Evolutionary conservation across 1,284 basidiomycete genomes (phyloP).

Genomic region (Heliocybe sulcata): DNA sequence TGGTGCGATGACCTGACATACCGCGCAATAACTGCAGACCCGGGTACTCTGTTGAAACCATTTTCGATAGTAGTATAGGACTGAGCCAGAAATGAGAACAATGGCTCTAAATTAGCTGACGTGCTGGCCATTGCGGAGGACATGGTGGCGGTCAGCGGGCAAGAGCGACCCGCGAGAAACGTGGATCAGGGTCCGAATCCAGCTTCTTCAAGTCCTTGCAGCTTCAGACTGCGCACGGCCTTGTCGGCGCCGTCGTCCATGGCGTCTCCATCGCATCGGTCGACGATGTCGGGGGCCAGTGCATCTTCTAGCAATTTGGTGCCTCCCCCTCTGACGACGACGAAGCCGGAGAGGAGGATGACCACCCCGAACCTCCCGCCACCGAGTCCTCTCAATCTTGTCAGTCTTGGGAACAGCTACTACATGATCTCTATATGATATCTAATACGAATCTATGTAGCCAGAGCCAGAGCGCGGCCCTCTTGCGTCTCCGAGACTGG

Average conservation of each 20-base stretch:
- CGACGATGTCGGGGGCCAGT: conserved; percentile 15
- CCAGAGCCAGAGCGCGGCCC: conserved; percentile 28
- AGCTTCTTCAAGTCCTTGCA: too few species aligned
- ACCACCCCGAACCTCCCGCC: conserved; percentile 25
- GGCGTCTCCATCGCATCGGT: conserved; percentile 20
- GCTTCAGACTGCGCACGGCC: too few species aligned
- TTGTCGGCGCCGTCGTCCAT: conserved; percentile 10
- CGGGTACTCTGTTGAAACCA: conserved; percentile 73
- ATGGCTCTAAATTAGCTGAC: conserved; percentile 39
- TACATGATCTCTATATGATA: conserved; percentile 11
- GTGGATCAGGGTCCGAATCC: background rate
- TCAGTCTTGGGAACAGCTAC: conserved; percentile 15
- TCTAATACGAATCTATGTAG: conserved; percentile 12
- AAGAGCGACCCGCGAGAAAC: background rate
- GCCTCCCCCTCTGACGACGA: conserved; percentile 16
- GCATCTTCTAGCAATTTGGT: conserved; percentile 19
- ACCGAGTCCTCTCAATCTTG: conserved; percentile 25
- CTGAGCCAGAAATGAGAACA: conserved; percentile 52
- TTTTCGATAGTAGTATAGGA: conserved; percentile 48
- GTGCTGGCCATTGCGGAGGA: conserved; percentile 28
- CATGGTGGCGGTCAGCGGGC: conserved; percentile 10
- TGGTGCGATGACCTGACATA: conserved; percentile 89
- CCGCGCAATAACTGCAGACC: conserved; percentile 84
- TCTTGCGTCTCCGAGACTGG: background rate
- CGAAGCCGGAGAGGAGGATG: conserved; percentile 24